Conservation (phyloP, 2,329 filamentous ascomycete species). For the Xylariaceae sp. region DNA sequence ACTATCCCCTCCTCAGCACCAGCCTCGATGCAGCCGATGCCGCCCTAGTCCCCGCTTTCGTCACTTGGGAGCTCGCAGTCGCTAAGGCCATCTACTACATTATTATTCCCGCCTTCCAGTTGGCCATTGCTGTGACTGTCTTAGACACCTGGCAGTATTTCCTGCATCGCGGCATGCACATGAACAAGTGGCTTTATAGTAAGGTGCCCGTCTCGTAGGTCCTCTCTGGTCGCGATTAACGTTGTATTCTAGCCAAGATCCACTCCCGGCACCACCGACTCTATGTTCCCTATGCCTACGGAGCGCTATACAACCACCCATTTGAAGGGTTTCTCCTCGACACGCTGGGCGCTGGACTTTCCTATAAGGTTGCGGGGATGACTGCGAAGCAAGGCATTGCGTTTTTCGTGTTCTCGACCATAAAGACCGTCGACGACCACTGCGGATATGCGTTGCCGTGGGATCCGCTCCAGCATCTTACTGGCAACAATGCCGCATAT, state of each 20-base stretch:
- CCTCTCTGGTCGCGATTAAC: conserved; percentile 33
- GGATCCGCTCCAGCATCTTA: conserved; percentile 87
- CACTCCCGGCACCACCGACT: conserved; percentile 94
- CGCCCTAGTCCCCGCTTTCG: conserved; percentile 62
- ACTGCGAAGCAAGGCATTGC: conserved; percentile 79
- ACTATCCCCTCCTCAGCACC: conserved; percentile 67
- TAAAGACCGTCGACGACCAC: conserved; percentile 98
- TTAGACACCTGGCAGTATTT: conserved; percentile 99
- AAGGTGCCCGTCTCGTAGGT: conserved; percentile 57
- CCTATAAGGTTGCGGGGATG: conserved; percentile 76
- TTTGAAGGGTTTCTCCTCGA: conserved; percentile 91
- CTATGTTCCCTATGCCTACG: conserved; percentile 96
- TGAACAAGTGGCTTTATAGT: conserved; percentile 97
- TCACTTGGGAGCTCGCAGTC: conserved; percentile 69
- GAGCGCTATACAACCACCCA: conserved; percentile 94
- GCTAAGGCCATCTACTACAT: conserved; percentile 78
- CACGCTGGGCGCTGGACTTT: conserved; percentile 78
- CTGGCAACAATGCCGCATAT: conserved; percentile 91
- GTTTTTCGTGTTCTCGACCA: conserved; percentile 82
- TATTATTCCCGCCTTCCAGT: conserved; percentile 70
- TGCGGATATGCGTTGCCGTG: conserved; percentile 94
- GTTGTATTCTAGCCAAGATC: conserved; percentile 59
- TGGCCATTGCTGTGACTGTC: conserved; percentile 65
- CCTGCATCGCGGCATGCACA: conserved; percentile 90
- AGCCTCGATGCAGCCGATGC: conserved; percentile 49